Percentiles rank a stretch among this genome's conserved stretches.
Conservation (phyloP, 1,139 yeast species). For the Saccharomycopsis hybrid region DNA sequence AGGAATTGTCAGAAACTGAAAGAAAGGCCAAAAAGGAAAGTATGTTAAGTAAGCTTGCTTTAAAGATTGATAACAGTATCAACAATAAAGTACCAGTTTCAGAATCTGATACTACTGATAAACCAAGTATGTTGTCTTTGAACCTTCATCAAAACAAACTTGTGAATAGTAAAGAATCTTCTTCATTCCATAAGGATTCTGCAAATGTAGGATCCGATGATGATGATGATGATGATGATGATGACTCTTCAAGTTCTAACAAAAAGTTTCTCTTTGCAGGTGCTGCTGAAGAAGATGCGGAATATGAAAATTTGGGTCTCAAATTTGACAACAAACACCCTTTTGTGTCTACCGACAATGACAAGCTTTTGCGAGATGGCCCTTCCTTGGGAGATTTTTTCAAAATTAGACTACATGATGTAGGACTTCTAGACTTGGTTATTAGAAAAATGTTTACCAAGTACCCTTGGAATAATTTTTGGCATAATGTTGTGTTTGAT, state of each 20-base stretch:
- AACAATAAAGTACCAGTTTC: slow-evolving; percentile 14
- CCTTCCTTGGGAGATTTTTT: slow-evolving; percentile 89
- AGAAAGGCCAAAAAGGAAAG: slow-evolving; percentile 13
- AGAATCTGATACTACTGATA: background rate
- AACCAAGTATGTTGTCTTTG: too few relatives aligned
- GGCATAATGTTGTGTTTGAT: slow-evolving; percentile 96
- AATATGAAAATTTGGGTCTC: slow-evolving; percentile 2
- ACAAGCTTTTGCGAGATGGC: slow-evolving; percentile 51
- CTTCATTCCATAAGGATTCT: background rate
- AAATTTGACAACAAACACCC: slow-evolving; percentile 5
- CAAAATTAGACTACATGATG: slow-evolving; percentile 80
- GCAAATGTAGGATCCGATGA: slow-evolving; percentile 3
- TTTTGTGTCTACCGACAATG: slow-evolving; percentile 44
- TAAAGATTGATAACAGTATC: slow-evolving; percentile 18
- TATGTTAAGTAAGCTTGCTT: slow-evolving; percentile 15
- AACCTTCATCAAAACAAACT: background rate
- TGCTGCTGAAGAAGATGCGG: slow-evolving; percentile 3
- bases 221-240: slow-evolving; percentile 5
- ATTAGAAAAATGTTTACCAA: slow-evolving; percentile 69
- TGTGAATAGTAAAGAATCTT: background rate
- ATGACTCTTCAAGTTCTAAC: background rate
- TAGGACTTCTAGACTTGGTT: slow-evolving; percentile 70
- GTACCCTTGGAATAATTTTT: slow-evolving; percentile 96
- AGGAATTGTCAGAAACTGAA: slow-evolving; percentile 12
- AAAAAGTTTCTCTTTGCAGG: background rate